phyloP scores from a whole-genome alignment of 2,329 filamentous ascomycete genomes.

The Aspergillus nomiae region DNA sequence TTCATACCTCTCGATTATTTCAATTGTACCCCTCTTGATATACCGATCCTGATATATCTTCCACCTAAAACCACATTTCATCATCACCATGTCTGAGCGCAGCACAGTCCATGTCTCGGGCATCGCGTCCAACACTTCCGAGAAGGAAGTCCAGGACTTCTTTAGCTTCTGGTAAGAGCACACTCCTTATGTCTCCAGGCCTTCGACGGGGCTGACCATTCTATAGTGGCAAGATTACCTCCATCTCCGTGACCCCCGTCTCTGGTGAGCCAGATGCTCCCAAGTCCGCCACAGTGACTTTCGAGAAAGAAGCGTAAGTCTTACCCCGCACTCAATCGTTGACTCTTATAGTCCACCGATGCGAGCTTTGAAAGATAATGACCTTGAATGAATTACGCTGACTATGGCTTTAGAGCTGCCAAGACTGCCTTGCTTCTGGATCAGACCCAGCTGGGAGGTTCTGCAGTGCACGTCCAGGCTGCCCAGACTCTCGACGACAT shows the following conservation, averaged over 20 bases:
- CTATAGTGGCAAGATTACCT: slow-evolving; percentile 82
- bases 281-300: slow-evolving; percentile 88
- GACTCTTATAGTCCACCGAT: not conserved
- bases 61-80: not conserved
- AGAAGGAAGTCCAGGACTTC: slow-evolving; percentile 93
- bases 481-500: slow-evolving; percentile 67
- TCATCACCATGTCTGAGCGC: slow-evolving; percentile 54
- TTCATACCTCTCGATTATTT: not conserved
- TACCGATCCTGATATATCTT: not conserved
- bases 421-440: slow-evolving; percentile 97
- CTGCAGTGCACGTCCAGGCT: slow-evolving; percentile 76
- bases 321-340: slow-evolving; percentile 26
- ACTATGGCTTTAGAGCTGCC: slow-evolving; percentile 59
- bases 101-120: slow-evolving; percentile 85
- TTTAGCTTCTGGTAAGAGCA: slow-evolving; percentile 84
- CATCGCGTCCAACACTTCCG: slow-evolving; percentile 77
- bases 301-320: slow-evolving; percentile 83
- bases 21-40: not conserved
- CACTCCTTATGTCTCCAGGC: not conserved
- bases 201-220: slow-evolving; percentile 1
- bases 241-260: slow-evolving; percentile 71
- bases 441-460: slow-evolving; percentile 85
- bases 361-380: not conserved
- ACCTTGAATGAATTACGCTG: not conserved
- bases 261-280: slow-evolving; percentile 58